Base-by-base conservation (phyloP, 768 basidiomycete species). In the Albatrellus ellisii region DNA sequence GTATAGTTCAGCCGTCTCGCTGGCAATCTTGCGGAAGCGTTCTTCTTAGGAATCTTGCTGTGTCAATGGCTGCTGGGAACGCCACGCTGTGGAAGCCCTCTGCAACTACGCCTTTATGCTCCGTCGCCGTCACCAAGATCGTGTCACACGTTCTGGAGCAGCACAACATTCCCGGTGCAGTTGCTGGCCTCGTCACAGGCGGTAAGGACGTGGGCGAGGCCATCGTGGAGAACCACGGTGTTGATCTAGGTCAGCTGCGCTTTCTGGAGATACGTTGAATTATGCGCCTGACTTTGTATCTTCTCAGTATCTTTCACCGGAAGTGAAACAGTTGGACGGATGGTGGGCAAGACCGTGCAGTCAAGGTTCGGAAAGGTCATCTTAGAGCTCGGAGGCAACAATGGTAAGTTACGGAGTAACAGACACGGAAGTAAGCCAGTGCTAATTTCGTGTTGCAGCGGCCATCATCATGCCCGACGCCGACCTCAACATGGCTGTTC, bases 41-140 rank as follows among this genome's bases (percentile, higher is more conserved):
- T 15, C 46, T 39, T 24, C 33, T 17, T 54, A 90, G 91, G 91
- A 97, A 97, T 60, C 64, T 94, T 38, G 74, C 89, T 2, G 68
- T 97, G 18, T 86, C 90, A 4, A 63, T 97, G 44, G 81, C 86
- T 2, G 82, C 85, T 22, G 91, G 91, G 14, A 97, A 98, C 59
- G 80, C 89, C 1, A 92, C 89, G 0, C 59, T 98, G 35, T 97
- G 92, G 92, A 97, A 97, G 57, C 92, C 92, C 6, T 84, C 90
- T 0, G 87, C 81, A 2, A 84, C 72, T 2, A 97, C 92, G 0
- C 80, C 92, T 3, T 62, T 94, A 26, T 92, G 80, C 56, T 71
- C 90, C n/a, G 82, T 98, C 44, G 94, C 92, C 0, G 74, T 90
- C 18, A 91, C 87, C 18, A 79, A 75, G 56, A 86, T 97, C 52